Base-by-base conservation (phyloP, 345 rosid genomes). In the Tarenaya hassleriana region DNA sequence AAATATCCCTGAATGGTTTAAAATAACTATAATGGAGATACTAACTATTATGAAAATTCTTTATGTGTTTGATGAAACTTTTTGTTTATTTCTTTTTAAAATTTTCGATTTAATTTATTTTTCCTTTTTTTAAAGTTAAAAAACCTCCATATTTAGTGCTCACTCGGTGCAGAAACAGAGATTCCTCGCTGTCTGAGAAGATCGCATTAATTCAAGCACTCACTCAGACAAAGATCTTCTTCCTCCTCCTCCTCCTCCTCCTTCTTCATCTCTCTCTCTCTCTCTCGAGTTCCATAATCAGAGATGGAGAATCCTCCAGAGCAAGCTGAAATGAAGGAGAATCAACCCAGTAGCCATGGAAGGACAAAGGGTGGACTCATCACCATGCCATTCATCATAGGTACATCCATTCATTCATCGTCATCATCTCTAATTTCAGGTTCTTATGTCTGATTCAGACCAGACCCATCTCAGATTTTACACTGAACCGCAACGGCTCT, bases 351-450 rank as follows among this genome's bases (percentile, higher is more conserved):
- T 21, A 48, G 33, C 41, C 62, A 21, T 0, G 54, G 41, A 21
- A 68, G 54, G 41, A 31, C 61, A 56, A 77, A 72, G 62, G 95
- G 92, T 53, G 85, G 92, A 17, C 73, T 83, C 57, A 69, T 80
- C 53, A 78, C 92, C 55, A 74, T 80, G 82, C 92, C 92, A 1
- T 83, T 83, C 69, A 76, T 83, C 45, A 83, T 83, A 62, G 92
- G 92, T 80, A 1, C 7, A n/a, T 18, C 4, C 9, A 42, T 7
- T n/a, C 18, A 7, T 42, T 24, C 20, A 31, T 47, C 15, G 47
- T 41, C 14, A 24, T 3, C 31, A 34, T 50, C 19, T 17, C n/a
- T 16, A 21, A 11, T 1, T 37, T 24, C 10, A 41, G 19, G 34
- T 59, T 17, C 16, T 45, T 11, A 44, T 32, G 9, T 38, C 5